Percentiles rank a stretch among this genome's conserved stretches.
These are phyloP conservation scores for Botrytis fragariae DNA, from an alignment of 2,329 filamentous ascomycete genomes.

Conservation along the genomic window DNA sequence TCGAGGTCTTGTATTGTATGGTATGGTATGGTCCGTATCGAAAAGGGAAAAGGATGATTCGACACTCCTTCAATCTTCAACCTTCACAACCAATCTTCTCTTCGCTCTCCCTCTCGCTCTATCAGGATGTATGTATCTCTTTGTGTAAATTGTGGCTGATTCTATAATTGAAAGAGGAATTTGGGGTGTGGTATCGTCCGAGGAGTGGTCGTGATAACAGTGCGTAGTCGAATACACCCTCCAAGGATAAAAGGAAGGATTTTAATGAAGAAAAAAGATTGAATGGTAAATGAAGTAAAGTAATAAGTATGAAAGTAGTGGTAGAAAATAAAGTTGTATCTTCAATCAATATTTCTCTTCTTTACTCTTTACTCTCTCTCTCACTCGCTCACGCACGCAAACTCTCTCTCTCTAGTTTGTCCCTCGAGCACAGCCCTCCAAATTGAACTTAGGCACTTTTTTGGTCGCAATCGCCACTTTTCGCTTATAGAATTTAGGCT, in stretches of 20 bases:
- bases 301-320: neutral
- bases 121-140: neutral
- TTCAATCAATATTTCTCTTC: neutral
- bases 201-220: neutral
- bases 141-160: neutral
- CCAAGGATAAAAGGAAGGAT: neutral
- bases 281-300: neutral
- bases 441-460: neutral
- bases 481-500: constrained; percentile 19
- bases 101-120: neutral
- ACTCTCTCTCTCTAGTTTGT: neutral
- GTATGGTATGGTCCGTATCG: neutral
- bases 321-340: neutral
- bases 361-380: neutral
- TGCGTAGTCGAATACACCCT: neutral
- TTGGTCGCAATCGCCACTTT: constrained; percentile 18
- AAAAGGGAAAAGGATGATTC: neutral
- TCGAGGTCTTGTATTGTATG: neutral
- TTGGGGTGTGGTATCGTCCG: neutral
- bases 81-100: constrained; percentile 4
- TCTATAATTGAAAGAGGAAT: neutral
- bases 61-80: neutral
- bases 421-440: constrained; percentile 18
- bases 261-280: neutral
- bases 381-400: neutral